These are phyloP conservation scores for Botrytis byssoidea DNA, from an alignment of 2,329 filamentous ascomycete species.

Conservation along the genomic window DNA sequence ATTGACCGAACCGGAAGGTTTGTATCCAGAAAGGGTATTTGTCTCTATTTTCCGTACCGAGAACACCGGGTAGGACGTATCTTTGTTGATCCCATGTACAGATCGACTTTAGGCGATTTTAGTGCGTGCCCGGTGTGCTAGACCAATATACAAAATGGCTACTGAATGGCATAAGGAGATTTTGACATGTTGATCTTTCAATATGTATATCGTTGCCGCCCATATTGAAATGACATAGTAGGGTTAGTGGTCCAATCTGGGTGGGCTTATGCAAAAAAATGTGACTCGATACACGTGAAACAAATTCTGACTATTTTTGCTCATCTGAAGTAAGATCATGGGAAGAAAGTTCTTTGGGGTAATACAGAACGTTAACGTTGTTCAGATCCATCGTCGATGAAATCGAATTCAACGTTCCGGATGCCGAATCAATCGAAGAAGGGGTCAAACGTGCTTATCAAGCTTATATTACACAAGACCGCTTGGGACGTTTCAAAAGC, in stretches of 20 bases:
- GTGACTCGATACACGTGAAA: background rate
- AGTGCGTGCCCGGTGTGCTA: background rate
- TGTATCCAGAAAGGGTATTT: background rate
- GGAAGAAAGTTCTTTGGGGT: background rate
- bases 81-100: slow-evolving; percentile 3
- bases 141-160: background rate
- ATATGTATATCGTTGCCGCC: background rate
- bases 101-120: background rate
- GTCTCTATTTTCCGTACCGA: background rate
- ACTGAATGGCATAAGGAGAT: background rate
- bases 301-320: background rate
- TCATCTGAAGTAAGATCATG: background rate
- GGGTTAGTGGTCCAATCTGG: background rate
- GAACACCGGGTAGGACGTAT: background rate
- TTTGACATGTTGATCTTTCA: background rate
- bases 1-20: background rate
- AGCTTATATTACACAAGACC: background rate
- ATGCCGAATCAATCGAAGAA: background rate
- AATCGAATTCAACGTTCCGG: background rate
- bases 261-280: background rate
- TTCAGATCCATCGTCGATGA: background rate
- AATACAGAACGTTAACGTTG: background rate
- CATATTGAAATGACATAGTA: background rate
- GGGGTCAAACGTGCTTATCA: background rate
- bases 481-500: background rate